phyloP scores from a whole-genome alignment of 23 red algal genomes.

The Agarophyton chilense region DNA sequence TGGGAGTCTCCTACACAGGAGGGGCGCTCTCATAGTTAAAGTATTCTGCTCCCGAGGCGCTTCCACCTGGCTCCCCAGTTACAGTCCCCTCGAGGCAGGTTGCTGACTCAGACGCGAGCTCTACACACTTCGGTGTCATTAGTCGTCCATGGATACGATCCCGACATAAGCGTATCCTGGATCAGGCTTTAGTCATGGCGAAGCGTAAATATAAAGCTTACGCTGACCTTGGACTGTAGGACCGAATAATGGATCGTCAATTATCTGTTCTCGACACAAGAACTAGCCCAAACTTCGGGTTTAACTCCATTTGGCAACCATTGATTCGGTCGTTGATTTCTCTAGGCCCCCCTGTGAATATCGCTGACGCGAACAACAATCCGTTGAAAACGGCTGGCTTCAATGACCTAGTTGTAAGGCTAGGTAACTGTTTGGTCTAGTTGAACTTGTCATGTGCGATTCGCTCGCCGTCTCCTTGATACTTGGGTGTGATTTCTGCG shows the following conservation, averaged over 20 bases:
- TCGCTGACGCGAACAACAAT: constrained; percentile 6
- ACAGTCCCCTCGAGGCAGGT: neutral
- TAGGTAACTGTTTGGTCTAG: neutral
- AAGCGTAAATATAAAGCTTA: constrained; percentile 10
- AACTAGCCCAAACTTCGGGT: neutral
- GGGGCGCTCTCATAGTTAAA: neutral
- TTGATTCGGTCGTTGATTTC: too few species aligned
- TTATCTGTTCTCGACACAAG: neutral
- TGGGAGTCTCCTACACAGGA: too few species aligned
- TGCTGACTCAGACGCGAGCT: neutral
- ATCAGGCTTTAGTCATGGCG: neutral
- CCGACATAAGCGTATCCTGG: neutral
- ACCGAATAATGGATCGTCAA: neutral
- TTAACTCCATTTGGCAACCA: neutral
- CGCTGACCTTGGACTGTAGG: neutral
- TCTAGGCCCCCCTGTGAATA: neutral
- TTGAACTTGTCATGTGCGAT: neutral
- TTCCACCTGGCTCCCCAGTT: neutral
- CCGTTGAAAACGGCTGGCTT: neutral
- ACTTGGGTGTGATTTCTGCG: neutral
- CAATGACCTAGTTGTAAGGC: neutral
- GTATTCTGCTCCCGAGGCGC: neutral
- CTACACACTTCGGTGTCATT: neutral
- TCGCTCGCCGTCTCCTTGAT: neutral
- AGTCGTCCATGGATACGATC: neutral